Evolutionary conservation across 495 filamentous ascomycete species (phyloP), one percentile per base, ranked within the genome.

Genomic region (Glarea lozoyensis): DNA sequence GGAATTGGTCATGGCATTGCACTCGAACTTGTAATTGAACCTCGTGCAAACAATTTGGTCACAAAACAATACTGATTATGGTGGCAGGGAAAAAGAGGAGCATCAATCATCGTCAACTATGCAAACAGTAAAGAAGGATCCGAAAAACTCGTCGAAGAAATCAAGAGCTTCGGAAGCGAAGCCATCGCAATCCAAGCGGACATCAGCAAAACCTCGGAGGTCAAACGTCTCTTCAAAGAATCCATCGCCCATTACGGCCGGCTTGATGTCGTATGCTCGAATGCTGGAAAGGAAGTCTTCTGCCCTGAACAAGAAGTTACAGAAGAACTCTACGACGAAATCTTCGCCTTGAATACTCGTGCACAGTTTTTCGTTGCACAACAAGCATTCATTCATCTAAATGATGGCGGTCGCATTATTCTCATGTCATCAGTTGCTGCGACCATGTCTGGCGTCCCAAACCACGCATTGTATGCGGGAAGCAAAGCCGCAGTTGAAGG

Each of bases 311-410:
- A 75, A 46, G 81, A 88, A 41, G 72, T 86, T 15, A 86, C 81
- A 4, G 71, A 82, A 52, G 80, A 78, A 46, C 77, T 80, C 53
- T 88, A 78, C 65, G 81, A 88, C 60, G 68, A 73, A 37, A 80
- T 88, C 37, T 86, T 88, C 58, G 72, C 75, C 58, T 64, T 87
- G 45, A 88, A 88, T 62, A 77, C 79, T 2, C 70, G 80, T 3
- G 84, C 76, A 1, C 84, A 88, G 63, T 88, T 86, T 70, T 86
- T 87, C 63, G 84, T 88, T 43, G 82, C 78, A 27, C 82, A 83
- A 63, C 72, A 81, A 18, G 84, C 82, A 41, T 79, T 75, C 64
- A 75, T 80, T 59, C 58, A 86, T 59, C 67, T 84, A 33, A 68
- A 78, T 61, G 59, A 68, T 4, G 73, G 77, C 40, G 84, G 84